Evolutionary conservation across 2,329 filamentous ascomycete species (phyloP).

Genomic region (Cladophialophora psammophila): DNA sequence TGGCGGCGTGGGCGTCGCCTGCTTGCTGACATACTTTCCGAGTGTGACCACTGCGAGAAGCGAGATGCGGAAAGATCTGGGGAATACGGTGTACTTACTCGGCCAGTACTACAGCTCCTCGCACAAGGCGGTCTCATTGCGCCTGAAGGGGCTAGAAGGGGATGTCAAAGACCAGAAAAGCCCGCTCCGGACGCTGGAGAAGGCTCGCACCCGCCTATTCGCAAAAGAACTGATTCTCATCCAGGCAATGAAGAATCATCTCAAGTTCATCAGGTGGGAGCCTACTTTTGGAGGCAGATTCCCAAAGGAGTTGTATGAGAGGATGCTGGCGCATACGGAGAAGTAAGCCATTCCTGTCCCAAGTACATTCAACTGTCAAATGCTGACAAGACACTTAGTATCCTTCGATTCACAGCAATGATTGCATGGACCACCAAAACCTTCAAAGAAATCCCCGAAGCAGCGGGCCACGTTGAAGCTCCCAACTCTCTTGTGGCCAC

Average conservation of each 20-base stretch:
- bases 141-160: conserved; percentile 57
- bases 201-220: conserved; percentile 68
- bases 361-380: neutral
- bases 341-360: conserved; percentile 45
- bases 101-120: conserved; percentile 78
- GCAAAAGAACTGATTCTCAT: conserved; percentile 73
- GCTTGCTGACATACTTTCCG: conserved; percentile 80
- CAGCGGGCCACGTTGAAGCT: conserved; percentile 13
- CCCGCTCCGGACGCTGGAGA: conserved; percentile 61
- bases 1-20: conserved; percentile 73
- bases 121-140: conserved; percentile 69
- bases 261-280: conserved; percentile 73
- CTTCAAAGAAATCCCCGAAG: conserved; percentile 46
- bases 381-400: conserved; percentile 43
- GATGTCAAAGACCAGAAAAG: conserved; percentile 27
- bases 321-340: conserved; percentile 66
- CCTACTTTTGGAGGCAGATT: conserved; percentile 77
- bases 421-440: conserved; percentile 70
- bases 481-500: conserved; percentile 24
- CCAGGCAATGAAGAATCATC: conserved; percentile 67
- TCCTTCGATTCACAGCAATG: conserved; percentile 72
- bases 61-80: conserved; percentile 71
- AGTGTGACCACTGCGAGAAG: conserved; percentile 75
- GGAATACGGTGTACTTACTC: conserved; percentile 73
- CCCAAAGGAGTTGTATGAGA: conserved; percentile 69